These are phyloP conservation scores for Lipomyces lipofer DNA, from an alignment of 805 yeast species.

Conservation along the genomic window DNA sequence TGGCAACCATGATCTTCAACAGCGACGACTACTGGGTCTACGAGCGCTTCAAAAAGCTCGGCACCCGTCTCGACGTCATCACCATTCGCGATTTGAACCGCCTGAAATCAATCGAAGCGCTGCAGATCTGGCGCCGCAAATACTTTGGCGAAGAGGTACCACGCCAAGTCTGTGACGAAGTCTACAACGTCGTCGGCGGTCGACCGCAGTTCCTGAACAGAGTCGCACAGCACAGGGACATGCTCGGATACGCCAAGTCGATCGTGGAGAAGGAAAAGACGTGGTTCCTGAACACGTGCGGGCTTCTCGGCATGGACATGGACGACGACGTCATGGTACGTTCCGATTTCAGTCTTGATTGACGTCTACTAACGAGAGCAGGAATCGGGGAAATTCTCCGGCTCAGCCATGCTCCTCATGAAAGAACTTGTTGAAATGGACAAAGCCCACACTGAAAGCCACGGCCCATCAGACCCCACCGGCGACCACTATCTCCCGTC, in stretches of 20 bases:
- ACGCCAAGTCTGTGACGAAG: constrained; percentile 49
- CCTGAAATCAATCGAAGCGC: constrained; percentile 54
- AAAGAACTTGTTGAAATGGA: constrained; percentile 72
- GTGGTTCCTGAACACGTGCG: constrained; percentile 84
- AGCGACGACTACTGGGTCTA: constrained; percentile 87
- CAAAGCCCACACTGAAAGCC: constrained; percentile 40
- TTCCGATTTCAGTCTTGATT: too few species aligned
- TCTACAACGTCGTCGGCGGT: constrained; percentile 76
- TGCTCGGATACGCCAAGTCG: constrained; percentile 35
- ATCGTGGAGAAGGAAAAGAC: constrained; percentile 78
- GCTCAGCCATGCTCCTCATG: constrained; percentile 74
- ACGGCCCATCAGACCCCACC: constrained; percentile 31
- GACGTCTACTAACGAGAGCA: neutral
- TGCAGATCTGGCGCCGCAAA: constrained; percentile 46
- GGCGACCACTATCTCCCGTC: constrained; percentile 63
- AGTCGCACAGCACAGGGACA: constrained; percentile 60
- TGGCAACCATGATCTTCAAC: constrained; percentile 69
- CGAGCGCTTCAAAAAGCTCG: constrained; percentile 67
- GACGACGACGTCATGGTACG: constrained; percentile 77
- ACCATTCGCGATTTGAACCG: constrained; percentile 62
- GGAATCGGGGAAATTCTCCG: constrained; percentile 63
- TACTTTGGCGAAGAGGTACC: constrained; percentile 46
- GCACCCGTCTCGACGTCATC: constrained; percentile 72
- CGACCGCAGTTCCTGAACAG: constrained; percentile 79
- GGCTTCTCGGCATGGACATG: constrained; percentile 72